Evolutionary conservation across 2,329 filamentous ascomycete genomes (phyloP), one percentile per base, ranked within the genome.

Genomic region (Alternaria ethzedia): DNA sequence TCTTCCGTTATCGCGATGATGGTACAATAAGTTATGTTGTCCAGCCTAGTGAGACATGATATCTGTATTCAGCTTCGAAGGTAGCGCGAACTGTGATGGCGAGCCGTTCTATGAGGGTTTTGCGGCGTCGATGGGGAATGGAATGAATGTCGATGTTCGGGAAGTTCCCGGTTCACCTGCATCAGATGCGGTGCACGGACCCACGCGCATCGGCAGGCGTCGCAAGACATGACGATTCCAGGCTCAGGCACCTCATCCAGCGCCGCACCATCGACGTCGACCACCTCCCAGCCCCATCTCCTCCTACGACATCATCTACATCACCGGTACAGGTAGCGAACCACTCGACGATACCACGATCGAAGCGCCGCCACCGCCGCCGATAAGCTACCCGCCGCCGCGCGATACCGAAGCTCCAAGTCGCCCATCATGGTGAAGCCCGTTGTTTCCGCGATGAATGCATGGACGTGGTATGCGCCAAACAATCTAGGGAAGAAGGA

Each of bases 401-500:
- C 49, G 51, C 55, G 52, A 54, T 46, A 36, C 36, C 54, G 57
- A 56, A 64, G 58, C 61, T 63, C 43, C 17, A 46, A 68, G 41
- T 44, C 69, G 70, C 65, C 70, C 69, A 73, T 50, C 78, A 97
- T 97, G 94, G 97, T 97, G 93, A 97, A 97, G 90, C 94, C 95
- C 72, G 86, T 98, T 79, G 92, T 98, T 74, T 91, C 93, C 78
- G 90, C 93, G 71, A 88, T 94, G 84, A 94, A 97, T 84, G 95
- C 94, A 77, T 97, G 94, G 94, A 93, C 90, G 85, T 97, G 94
- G 94, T 97, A 85, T 78, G 89, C 81, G 23, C 52, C 2, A 30
- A 13, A 7, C n/a, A 36, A 5, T 9, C 32, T 10, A 21, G 44
- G 12, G 41, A 45, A 55, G 30, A 50, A 23, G 52, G 15, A 9